These are phyloP conservation scores for Magnaporthales sp. DNA, from an alignment of 2,329 filamentous ascomycete species.

Conservation along the genomic window DNA sequence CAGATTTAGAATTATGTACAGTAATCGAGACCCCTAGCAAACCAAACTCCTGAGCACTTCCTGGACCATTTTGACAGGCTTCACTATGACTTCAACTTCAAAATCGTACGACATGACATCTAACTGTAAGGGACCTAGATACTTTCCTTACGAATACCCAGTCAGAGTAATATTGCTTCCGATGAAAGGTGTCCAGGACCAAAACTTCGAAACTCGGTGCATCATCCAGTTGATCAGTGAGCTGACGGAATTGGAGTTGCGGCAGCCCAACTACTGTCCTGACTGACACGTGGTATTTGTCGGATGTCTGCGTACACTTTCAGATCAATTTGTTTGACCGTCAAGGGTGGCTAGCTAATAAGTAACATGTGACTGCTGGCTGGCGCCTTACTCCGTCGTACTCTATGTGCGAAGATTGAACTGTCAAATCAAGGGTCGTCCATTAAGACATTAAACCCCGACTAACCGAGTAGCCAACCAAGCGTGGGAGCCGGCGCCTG, in stretches of 20 bases:
- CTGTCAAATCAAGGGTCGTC: background rate
- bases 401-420: background rate
- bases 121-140: too few species aligned
- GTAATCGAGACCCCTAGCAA: too few species aligned
- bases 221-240: background rate
- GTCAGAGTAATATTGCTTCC: too few species aligned
- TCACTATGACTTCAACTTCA: too few species aligned
- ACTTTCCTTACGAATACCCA: too few species aligned
- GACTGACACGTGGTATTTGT: background rate
- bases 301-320: background rate
- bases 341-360: background rate
- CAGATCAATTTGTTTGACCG: background rate
- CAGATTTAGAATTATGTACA: too few species aligned
- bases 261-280: background rate
- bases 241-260: background rate
- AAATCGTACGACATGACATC: too few species aligned
- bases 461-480: background rate
- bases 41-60: too few species aligned
- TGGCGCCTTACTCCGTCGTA: background rate
- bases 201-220: background rate
- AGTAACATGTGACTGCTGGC: background rate
- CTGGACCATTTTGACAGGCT: too few species aligned
- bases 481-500: background rate
- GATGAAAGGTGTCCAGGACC: background rate
- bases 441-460: background rate